Conservation (phyloP, 345 rosid genomes). For the Syzygium oleosum region DNA sequence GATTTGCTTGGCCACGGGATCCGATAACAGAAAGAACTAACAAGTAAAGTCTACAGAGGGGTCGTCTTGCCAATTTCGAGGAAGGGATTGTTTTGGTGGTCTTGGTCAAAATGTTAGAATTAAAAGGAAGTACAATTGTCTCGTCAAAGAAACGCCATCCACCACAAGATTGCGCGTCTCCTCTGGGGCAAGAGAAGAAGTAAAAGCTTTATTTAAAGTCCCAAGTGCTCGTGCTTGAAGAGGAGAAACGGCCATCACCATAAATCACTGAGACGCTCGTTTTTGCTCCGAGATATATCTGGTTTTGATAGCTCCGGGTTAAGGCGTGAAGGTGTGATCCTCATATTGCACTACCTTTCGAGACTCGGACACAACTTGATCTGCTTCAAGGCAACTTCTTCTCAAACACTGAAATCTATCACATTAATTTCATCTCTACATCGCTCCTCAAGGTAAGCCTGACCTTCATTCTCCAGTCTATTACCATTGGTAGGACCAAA, state of each 20-base stretch:
- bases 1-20: no score
- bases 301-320: background rate
- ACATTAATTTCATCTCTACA: background rate
- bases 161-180: background rate
- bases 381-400: no score
- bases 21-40: no score
- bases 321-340: background rate
- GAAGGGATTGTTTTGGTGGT: background rate
- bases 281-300: background rate
- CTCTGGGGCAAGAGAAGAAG: background rate
- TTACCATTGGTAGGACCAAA: no score
- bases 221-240: background rate
- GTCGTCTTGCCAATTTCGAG: background rate
- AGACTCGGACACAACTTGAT: no score
- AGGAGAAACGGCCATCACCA: background rate
- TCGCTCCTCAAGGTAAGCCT: background rate
- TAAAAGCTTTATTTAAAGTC: background rate
- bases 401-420: no score
- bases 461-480: background rate
- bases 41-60: no score
- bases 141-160: no score
- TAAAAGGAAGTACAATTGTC: background rate
- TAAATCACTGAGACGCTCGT: background rate
- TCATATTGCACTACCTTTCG: rapidly evolving
- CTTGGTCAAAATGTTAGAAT: background rate